Base-by-base conservation (phyloP, 2,329 filamentous ascomycete genomes). In the Mycosphaerella arachidis region DNA sequence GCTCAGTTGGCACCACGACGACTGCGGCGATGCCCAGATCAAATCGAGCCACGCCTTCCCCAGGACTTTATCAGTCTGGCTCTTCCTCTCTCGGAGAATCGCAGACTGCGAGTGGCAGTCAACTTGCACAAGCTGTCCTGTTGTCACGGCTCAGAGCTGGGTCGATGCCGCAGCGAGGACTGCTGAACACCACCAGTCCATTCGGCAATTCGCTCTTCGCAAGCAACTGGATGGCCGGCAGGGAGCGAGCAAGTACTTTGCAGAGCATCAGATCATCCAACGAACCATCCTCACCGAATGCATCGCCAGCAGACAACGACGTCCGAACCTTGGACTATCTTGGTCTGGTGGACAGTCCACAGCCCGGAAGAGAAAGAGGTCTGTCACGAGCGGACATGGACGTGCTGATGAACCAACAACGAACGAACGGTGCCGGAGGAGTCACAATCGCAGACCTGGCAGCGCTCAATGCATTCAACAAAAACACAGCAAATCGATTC, bases 251-350 rank as follows among this genome's bases (percentile, higher is more conserved):
- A 56, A 92, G 90, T 57, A 97, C 94, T 4, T 81, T 97, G 65
- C 90, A 92, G 30, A 97, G 93, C 74, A 89, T 96, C 67, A 87
- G 90, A 51, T 97, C 93, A 12, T 85, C 84, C 30, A 96, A 97
- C 71, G 91, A 89, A 1, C 91, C 91, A 2, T 89, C 88, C 64
- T 97, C 93, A 13, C 93, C 93, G 1, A 86, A 88, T 66, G 92
- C 96, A 70, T 92, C 91, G 31, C 84, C 88, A 50, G 88, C 86
- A 18, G 93, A 97, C 71, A 90, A 87, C 31, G 92, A 97, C 72
- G 91, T 96, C 67, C 89, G 91, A 71, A 99, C 94, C 1, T 79
- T 99, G 67, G 94, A 99, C 74, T 99, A 99, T 72, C 85, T 99
- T 61, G 94, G 94, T 52, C 83, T 99, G 53, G 93, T 92, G 33